Evolutionary conservation across 116 monocot species (phyloP), one percentile per base, ranked within the genome.

Genomic region (Dioscorea cayenensis): DNA sequence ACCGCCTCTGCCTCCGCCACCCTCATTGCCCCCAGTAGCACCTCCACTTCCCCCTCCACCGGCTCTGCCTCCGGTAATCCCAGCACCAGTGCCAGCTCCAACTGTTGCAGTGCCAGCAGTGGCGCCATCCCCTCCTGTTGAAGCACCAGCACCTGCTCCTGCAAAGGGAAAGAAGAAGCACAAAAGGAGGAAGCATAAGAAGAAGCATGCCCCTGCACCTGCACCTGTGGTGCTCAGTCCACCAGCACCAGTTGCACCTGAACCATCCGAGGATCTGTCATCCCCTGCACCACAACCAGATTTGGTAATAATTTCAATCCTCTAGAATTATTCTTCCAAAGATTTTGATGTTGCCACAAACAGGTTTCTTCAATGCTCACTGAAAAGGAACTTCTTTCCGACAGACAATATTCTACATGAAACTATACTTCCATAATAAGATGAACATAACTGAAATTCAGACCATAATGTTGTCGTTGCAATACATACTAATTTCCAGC

Each of bases 251-350:
- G 29, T 58, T 18, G 27, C 70, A 12, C 70, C 59, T 32, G 58
- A 49, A 14, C 21, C 48, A 19, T 22, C 25, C 11, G 69, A 69
- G 23, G 69, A 51, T 27, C 10, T 69, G 28, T 51, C 27, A 27
- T 49, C 49, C 50, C 69, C 69, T 49, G 69, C 50, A 51, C 69
- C 69, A 49, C 49, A 23, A 25, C 69, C 69, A 50, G 49, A 70
- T 29, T 8, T 70, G 55, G 70, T 70, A 70, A 58, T 14, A 16
- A 23, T 32, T 27, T 65, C 65, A 55, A 55, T 2, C 51, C 51
- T 51, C 9, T 51, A 17, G 2, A 14, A 51, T 51, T 55, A 55
- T n/a, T n/a, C 19, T 55, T 18, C 18, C 32, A 32, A 32, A 32
- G 32, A 32, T 32, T 32, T 32, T 32, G 32, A 32, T 32, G 32